These are phyloP conservation scores for Alternaria postmessia DNA, from an alignment of 2,329 filamentous ascomycete species.

Conservation along the genomic window DNA sequence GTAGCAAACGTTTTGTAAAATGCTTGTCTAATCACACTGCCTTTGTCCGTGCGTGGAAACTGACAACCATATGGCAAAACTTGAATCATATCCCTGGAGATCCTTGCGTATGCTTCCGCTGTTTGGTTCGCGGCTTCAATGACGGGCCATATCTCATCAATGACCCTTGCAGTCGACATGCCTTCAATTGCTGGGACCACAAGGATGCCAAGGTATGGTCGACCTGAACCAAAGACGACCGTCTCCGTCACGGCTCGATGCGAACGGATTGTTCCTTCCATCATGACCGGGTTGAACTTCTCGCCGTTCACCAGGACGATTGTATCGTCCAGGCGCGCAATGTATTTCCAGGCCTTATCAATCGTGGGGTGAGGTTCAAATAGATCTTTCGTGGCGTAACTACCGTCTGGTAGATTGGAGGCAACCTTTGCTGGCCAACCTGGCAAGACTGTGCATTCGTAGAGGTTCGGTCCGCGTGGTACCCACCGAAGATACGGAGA, in stretches of 20 bases:
- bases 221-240: conserved; percentile 65
- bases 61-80: conserved; percentile 56
- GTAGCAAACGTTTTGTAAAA: conserved; percentile 60
- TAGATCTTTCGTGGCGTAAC: conserved; percentile 51
- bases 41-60: conserved; percentile 65
- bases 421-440: conserved; percentile 49
- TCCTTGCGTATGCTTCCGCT: conserved; percentile 61
- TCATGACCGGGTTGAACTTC: conserved; percentile 58
- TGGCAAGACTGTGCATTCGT: conserved; percentile 48
- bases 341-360: conserved; percentile 57
- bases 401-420: conserved; percentile 29
- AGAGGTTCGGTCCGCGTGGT: conserved; percentile 50
- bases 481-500: conserved; percentile 54
- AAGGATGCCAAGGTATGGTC: conserved; percentile 61
- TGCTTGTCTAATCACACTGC: conserved; percentile 62
- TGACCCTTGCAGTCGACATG: neutral
- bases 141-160: conserved; percentile 59
- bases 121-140: conserved; percentile 61
- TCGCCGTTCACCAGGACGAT: conserved; percentile 60
- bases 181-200: conserved; percentile 55
- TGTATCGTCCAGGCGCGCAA: conserved; percentile 57
- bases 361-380: conserved; percentile 57
- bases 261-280: conserved; percentile 64
- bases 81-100: conserved; percentile 62
- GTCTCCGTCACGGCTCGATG: conserved; percentile 63